phyloP scores from a whole-genome alignment of 2,329 filamentous ascomycete species.

The Periconia macrospinosa region DNA sequence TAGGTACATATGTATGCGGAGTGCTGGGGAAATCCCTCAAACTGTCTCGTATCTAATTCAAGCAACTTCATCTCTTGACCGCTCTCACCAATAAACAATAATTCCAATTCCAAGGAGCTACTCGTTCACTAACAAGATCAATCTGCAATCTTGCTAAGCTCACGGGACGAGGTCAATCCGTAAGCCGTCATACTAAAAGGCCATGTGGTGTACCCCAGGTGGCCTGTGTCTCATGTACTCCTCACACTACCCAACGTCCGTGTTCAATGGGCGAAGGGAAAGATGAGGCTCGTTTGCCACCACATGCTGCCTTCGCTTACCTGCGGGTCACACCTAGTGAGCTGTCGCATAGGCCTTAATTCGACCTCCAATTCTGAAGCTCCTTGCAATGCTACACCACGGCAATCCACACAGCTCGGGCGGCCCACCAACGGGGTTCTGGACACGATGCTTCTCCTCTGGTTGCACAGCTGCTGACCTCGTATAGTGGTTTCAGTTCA shows the following conservation, averaged over 20 bases:
- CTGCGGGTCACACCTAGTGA: not conserved
- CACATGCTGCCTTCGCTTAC: not conserved
- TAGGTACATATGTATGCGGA: not conserved
- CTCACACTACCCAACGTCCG: not conserved
- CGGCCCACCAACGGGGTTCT: not conserved
- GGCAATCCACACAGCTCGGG: too few relatives aligned
- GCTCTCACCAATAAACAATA: too few relatives aligned
- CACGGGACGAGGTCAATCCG: not conserved
- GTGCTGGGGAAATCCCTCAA: too few relatives aligned
- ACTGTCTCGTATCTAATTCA: too few relatives aligned
- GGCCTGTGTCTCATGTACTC: not conserved
- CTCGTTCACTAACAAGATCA: not conserved
- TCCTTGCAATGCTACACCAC: not conserved
- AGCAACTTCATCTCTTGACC: too few relatives aligned
- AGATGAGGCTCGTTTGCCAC: not conserved
- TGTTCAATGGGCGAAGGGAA: not conserved
- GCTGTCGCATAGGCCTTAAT: not conserved
- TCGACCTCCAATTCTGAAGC: not conserved
- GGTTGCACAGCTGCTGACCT: not conserved
- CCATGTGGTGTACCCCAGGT: not conserved
- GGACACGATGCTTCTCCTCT: not conserved
- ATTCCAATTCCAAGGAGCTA: too few relatives aligned
- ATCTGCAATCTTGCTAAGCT: not conserved
- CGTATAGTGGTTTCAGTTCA: not conserved
- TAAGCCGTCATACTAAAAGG: not conserved